Percentiles rank a stretch among this genome's conserved stretches.
Conservation (phyloP, 2,329 filamentous ascomycete species). For the Penicillium sp. region DNA sequence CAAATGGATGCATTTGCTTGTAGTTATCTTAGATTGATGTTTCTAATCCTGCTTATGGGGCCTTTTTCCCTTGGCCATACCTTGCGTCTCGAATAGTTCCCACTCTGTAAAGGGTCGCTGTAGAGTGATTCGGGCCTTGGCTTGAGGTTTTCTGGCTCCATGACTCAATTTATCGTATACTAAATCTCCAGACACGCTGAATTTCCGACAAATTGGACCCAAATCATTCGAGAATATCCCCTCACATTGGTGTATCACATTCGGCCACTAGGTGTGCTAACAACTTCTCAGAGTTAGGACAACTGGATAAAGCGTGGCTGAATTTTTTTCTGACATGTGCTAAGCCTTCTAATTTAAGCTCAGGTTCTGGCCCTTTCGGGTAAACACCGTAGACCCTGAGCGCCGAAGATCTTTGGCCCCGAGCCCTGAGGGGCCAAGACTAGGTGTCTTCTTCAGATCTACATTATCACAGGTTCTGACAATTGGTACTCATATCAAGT, state of each 20-base stretch:
- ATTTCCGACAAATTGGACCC: no score
- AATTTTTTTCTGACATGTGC: background rate
- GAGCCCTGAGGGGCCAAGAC: background rate
- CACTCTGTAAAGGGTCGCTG: background rate
- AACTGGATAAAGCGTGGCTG: background rate
- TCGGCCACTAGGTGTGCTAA: background rate
- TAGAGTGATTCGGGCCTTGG: background rate
- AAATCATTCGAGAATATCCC: no score
- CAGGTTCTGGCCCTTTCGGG: background rate
- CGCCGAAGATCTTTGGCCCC: background rate
- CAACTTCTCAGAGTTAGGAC: no score
- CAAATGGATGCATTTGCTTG: background rate
- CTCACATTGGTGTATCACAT: background rate
- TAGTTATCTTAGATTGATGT: background rate
- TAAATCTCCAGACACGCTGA: background rate
- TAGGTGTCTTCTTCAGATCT: background rate
- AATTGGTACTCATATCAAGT: background rate
- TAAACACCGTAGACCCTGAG: background rate
- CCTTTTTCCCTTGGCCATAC: background rate
- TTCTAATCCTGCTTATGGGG: background rate
- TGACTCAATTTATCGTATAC: background rate
- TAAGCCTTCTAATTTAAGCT: background rate
- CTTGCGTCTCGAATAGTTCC: background rate
- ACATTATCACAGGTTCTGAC: background rate
- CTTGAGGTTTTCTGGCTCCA: background rate